A percentile compares a stretch with the other conserved stretches of the same genome.
These are phyloP conservation scores for Rhodotorula glutinis DNA, from an alignment of 1,284 basidiomycete genomes.

Conservation along the genomic window DNA sequence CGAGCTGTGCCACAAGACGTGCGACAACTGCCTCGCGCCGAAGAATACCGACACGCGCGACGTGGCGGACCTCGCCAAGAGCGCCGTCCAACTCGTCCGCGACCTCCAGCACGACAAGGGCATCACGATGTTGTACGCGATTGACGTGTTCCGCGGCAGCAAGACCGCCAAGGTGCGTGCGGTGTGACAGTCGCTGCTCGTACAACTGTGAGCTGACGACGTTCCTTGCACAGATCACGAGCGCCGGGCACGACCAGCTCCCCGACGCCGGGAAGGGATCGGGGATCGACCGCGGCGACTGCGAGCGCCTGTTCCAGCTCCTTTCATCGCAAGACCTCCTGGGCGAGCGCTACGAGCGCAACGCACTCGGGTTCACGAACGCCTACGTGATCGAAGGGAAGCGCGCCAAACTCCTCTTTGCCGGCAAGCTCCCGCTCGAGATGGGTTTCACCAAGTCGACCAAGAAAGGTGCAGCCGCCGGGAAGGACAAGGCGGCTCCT, in stretches of 20 bases:
- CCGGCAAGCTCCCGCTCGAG: slow-evolving; percentile 37
- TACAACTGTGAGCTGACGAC: neutral
- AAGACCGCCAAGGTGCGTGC: slow-evolving; percentile 51
- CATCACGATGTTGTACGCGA: slow-evolving; percentile 52
- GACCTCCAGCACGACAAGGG: slow-evolving; percentile 49
- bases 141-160: slow-evolving; percentile 63
- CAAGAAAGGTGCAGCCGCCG: neutral
- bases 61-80: slow-evolving; percentile 57
- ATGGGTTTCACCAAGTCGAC: slow-evolving; percentile 32
- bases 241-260: slow-evolving; percentile 56
- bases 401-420: slow-evolving; percentile 14
- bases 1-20: slow-evolving; percentile 59
- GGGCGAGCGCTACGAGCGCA: slow-evolving; percentile 46
- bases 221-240: slow-evolving; percentile 48
- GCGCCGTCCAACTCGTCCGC: slow-evolving; percentile 49
- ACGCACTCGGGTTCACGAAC: slow-evolving; percentile 47
- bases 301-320: slow-evolving; percentile 63
- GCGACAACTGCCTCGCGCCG: slow-evolving; percentile 68
- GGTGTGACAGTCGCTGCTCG: no score
- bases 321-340: slow-evolving; percentile 55
- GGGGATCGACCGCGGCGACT: slow-evolving; percentile 54
- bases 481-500: slow-evolving; percentile 4
- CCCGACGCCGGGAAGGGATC: slow-evolving; percentile 59
- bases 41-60: slow-evolving; percentile 51
- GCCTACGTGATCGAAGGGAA: slow-evolving; percentile 49